Percentiles rank a stretch among this genome's conserved stretches.
phyloP scores from a whole-genome alignment of 2,329 filamentous ascomycete species.

The Amylocarpus encephaloides region DNA sequence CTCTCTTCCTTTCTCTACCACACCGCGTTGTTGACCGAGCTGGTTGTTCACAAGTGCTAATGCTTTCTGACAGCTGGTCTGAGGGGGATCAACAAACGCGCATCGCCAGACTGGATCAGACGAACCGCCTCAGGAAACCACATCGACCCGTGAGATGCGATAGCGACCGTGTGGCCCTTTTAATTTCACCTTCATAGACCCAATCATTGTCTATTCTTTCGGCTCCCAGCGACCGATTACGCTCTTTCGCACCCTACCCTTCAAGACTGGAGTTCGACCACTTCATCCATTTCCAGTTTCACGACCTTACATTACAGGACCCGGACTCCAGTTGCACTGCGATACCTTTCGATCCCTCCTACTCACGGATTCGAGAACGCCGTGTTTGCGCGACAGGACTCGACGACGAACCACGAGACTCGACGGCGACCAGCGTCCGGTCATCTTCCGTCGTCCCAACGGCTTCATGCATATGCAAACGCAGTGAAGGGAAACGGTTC shows the following conservation, averaged over 20 bases:
- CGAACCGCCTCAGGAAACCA: slow-evolving; percentile 9
- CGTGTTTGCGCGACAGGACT: slow-evolving; percentile 5
- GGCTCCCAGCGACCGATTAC: slow-evolving; percentile 29
- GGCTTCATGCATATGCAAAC: slow-evolving; percentile 31
- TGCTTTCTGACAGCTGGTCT: slow-evolving; percentile 9
- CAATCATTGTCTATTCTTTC: slow-evolving; percentile 19
- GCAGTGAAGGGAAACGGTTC: slow-evolving; percentile 19
- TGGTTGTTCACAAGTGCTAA: slow-evolving; percentile 13
- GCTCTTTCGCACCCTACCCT: slow-evolving; percentile 23
- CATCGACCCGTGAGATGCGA: slow-evolving; percentile 18
- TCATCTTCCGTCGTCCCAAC: slow-evolving; percentile 15
- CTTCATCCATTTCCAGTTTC: background rate
- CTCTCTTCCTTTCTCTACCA: slow-evolving; percentile 4
- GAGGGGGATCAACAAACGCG: slow-evolving; percentile 2
- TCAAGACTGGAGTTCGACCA: slow-evolving; percentile 17
- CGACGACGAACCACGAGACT: slow-evolving; percentile 1
- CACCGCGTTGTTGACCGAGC: slow-evolving; percentile 11
- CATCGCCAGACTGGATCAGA: background rate
- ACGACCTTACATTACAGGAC: background rate
- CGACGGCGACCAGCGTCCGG: slow-evolving; percentile 16
- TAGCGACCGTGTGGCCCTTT: slow-evolving; percentile 5
- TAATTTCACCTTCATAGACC: slow-evolving; percentile 17
- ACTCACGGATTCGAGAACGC: slow-evolving; percentile 5
- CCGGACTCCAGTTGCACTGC: slow-evolving; percentile 2
- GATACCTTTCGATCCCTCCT: background rate